These are phyloP conservation scores for Solanum virginianum DNA, from an alignment of 257 asterid species.

Conservation along the genomic window DNA sequence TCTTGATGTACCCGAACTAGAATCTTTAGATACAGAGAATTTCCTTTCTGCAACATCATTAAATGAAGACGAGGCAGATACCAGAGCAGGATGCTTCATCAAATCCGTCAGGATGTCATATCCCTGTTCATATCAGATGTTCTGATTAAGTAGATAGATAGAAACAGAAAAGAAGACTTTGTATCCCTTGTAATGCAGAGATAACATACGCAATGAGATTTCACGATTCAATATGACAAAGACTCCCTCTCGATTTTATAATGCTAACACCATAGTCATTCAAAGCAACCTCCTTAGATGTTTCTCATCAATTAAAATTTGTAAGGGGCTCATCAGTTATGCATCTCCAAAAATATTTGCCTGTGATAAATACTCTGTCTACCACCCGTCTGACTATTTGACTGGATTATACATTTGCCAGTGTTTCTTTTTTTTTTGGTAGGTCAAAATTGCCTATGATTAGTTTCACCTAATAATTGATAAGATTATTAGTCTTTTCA, in stretches of 20 bases:
- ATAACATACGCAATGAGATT: not conserved
- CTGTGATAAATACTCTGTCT: not conserved
- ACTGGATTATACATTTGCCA: not conserved
- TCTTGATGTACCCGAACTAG: slow-evolving; percentile 18
- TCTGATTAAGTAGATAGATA: not conserved
- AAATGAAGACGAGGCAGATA: slow-evolving; percentile 46
- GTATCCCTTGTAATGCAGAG: not conserved
- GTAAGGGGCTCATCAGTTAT: not conserved
- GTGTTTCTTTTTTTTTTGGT: not conserved
- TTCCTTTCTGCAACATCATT: slow-evolving; percentile 39
- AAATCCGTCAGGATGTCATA: slow-evolving; percentile 36
- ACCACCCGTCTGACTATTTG: not conserved
- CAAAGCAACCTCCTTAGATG: not conserved
- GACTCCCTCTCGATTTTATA: not conserved
- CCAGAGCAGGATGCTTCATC: slow-evolving; percentile 67
- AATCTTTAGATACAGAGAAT: slow-evolving; percentile 30
- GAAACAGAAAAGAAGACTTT: not conserved
- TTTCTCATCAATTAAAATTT: not conserved
- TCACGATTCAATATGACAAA: not conserved
- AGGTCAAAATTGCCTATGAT: not conserved
- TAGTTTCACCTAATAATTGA: not conserved
- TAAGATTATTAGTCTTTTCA: not conserved
- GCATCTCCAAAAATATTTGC: not conserved
- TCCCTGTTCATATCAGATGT: slow-evolving; percentile 29
- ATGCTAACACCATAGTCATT: not conserved